phyloP scores from a whole-genome alignment of 2,329 filamentous ascomycete genomes.

The Cladophialophora bantiana region DNA sequence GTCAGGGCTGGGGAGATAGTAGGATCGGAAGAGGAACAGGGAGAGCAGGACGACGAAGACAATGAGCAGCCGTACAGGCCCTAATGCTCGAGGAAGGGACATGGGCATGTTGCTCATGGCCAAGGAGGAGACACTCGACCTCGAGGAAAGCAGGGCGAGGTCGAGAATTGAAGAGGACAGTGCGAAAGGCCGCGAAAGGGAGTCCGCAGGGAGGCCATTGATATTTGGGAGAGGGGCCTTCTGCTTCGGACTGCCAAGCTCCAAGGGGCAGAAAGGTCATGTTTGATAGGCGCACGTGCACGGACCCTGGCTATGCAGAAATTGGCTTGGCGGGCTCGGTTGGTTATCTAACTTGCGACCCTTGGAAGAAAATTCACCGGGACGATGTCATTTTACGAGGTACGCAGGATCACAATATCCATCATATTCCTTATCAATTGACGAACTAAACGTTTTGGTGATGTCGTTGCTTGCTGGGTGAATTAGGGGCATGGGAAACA shows the following conservation, averaged over 20 bases:
- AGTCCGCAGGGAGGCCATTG: not conserved
- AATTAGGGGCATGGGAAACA: not conserved
- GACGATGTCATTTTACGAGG: not conserved
- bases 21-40: slow-evolving; percentile 31
- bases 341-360: not conserved
- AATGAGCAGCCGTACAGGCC: slow-evolving; percentile 26
- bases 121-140: not conserved
- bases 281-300: not conserved
- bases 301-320: not conserved
- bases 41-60: slow-evolving; percentile 29
- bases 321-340: not conserved
- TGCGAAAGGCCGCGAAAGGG: not conserved
- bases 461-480: not conserved
- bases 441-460: not conserved
- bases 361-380: not conserved
- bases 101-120: slow-evolving; percentile 26
- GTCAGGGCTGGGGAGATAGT: slow-evolving; percentile 28
- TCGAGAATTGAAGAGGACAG: not conserved
- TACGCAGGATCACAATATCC: not conserved
- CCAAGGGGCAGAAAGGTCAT: not conserved
- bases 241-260: not conserved
- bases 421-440: not conserved
- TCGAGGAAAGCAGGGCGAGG: not conserved
- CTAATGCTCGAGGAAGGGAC: slow-evolving; percentile 31
- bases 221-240: not conserved